phyloP scores from a whole-genome alignment of 2,329 filamentous ascomycete genomes.

The Tympanopsis confertula region DNA sequence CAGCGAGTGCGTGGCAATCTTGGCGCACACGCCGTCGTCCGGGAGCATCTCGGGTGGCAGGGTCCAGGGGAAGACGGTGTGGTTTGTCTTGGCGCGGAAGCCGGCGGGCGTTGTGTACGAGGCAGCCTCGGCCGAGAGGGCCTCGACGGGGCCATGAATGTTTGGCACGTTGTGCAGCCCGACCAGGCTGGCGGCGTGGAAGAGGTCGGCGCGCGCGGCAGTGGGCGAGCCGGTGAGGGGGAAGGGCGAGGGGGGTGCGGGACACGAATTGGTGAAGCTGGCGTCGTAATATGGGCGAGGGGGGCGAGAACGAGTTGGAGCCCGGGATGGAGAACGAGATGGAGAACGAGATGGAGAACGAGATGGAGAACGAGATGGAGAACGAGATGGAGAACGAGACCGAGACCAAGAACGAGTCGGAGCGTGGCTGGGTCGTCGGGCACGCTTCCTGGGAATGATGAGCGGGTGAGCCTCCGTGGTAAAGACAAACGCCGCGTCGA shows the following conservation, averaged over 20 bases:
- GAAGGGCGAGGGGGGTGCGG: constrained; percentile 41
- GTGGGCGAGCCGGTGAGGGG: constrained; percentile 69
- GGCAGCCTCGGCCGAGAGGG: constrained; percentile 30
- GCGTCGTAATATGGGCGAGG: constrained; percentile 26
- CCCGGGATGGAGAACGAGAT: constrained; percentile 3
- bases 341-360: constrained; percentile 3
- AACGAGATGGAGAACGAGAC: constrained; percentile 3
- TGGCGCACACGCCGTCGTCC: constrained; percentile 63
- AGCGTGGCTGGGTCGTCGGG: constrained; percentile 4
- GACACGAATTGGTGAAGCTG: constrained; percentile 51
- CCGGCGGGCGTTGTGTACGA: constrained; percentile 29
- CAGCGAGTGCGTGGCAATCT: constrained; percentile 58
- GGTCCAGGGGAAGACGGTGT: constrained; percentile 89
- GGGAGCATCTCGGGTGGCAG: constrained; percentile 67
- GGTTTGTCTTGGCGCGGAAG: constrained; percentile 53
- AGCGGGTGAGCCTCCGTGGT: constrained; percentile 92
- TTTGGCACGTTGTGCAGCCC: constrained; percentile 68
- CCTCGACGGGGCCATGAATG: constrained; percentile 33
- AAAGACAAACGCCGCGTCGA: constrained; percentile 84
- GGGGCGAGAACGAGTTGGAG: no score
- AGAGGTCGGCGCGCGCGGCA: constrained; percentile 70
- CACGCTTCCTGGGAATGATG: constrained; percentile 54
- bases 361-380: constrained; percentile 3
- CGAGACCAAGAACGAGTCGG: constrained; percentile 2
- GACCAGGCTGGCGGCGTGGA: constrained; percentile 77